Evolutionary conservation across 768 basidiomycete species (phyloP), one percentile per base, ranked within the genome.

Genomic region (Amanita subjunquillea): DNA sequence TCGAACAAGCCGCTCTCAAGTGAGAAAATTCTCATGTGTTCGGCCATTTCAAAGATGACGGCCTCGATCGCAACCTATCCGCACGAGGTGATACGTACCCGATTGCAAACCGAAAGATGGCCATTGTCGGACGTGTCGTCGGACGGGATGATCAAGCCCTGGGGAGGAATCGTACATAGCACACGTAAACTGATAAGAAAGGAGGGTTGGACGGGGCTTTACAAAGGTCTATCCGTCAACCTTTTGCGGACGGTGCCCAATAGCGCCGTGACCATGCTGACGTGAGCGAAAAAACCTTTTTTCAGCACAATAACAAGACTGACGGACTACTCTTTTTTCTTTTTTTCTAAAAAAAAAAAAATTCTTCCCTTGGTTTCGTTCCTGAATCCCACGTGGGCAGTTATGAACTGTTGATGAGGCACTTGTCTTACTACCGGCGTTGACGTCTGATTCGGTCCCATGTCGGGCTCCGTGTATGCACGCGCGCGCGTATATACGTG

Each of bases 21-120:
- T 10, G 66, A 72, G 45, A 72, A 81, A 20, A 94, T 98, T 57
- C 82, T 99, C 13, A 66, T 85, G 17, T 98, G 93, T 72, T 94
- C 91, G 15, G 91, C 89, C n/a, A 69, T 82, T 25, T 87, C 93
- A 20, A 99, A 99, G 66, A 96, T 97, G 89, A 84, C 89, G 1
- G 96, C 96, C 6, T 93, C 92, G 15, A 71, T 97, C 17, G 88
- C 86, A 36, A 98, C 96, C 32, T 99, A 99, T 65, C 96, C 96
- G 1, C 96, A 99, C 69, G 96, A 99, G 67, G 96, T 99, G 41
- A 77, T 99, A 34, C 87, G 96, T n/a, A 98, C 96, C n/a, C 82
- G 95, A 4, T 69, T 98, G 45, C 96, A 99, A 67, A 94, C 95
- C 3, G 81, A 85, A 59, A 75, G 79, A 54, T 78, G 80, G 48